A percentile compares a stretch with the other conserved stretches of the same genome.
Conservation (phyloP, 2,329 filamentous ascomycete genomes). For the Sordariomycetes sp. region DNA sequence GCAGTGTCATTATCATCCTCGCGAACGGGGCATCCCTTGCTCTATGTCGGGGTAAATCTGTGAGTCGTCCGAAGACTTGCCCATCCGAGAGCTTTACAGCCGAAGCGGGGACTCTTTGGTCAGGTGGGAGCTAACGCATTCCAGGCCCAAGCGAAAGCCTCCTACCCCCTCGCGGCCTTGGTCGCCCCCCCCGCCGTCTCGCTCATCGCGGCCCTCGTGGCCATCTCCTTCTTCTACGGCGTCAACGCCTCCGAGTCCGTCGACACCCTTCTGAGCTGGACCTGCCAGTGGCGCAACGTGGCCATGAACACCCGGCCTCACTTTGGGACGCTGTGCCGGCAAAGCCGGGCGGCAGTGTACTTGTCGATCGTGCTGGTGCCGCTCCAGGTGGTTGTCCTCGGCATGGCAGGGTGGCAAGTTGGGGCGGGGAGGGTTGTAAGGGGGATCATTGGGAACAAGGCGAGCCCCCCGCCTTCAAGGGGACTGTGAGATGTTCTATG, state of each 20-base stretch:
- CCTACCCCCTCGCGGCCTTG: slow-evolving; percentile 8
- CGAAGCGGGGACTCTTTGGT: not conserved
- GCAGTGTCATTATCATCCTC: slow-evolving; percentile 36
- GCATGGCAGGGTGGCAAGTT: slow-evolving; percentile 26
- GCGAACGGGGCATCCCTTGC: slow-evolving; percentile 36
- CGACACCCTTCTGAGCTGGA: slow-evolving; percentile 51
- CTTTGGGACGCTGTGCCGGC: slow-evolving; percentile 44
- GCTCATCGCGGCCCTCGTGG: slow-evolving; percentile 32
- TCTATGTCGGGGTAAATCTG: slow-evolving; percentile 35
- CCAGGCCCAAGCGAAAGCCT: not conserved
- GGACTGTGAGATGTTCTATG: not conserved
- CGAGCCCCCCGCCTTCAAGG: not conserved
- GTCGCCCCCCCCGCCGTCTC: slow-evolving; percentile 17
- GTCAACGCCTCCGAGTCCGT: slow-evolving; percentile 39
- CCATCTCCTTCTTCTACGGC: slow-evolving; percentile 46
- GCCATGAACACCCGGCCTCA: slow-evolving; percentile 40
- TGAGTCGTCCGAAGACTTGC: slow-evolving; percentile 22
- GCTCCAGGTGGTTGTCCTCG: slow-evolving; percentile 38
- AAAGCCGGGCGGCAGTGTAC: slow-evolving; percentile 43
- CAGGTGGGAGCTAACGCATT: not conserved
- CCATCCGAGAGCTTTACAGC: not conserved
- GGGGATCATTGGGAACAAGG: not conserved
- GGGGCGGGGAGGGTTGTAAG: not conserved
- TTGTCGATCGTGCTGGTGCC: slow-evolving; percentile 46
- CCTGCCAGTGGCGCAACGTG: slow-evolving; percentile 47